Percentiles rank a stretch among this genome's conserved stretches.
Conservation (phyloP, 208 protist genomes). For the Naegleria gruberi region DNA sequence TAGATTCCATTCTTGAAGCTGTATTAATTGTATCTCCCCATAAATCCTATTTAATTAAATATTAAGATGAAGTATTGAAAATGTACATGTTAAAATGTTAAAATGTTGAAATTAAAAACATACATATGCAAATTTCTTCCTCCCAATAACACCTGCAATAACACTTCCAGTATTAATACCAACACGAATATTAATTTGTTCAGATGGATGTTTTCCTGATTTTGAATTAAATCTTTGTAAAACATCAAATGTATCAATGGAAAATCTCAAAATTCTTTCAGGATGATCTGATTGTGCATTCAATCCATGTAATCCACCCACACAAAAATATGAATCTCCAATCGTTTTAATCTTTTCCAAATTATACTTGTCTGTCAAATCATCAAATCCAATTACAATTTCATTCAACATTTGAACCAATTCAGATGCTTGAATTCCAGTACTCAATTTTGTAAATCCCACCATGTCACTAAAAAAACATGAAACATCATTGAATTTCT, state of each 20-base stretch:
- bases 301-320: too few species aligned
- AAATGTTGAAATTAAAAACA: background rate
- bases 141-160: background rate
- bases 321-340: background rate
- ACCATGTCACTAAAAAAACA: background rate
- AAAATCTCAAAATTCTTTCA: background rate
- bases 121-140: background rate
- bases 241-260: background rate
- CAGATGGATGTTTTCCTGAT: background rate
- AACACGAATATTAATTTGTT: background rate
- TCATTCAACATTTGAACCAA: background rate
- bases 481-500: constrained; percentile 12
- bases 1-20: background rate
- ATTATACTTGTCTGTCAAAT: background rate
- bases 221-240: background rate
- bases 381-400: constrained; percentile 18
- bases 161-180: background rate
- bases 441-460: constrained; percentile 15
- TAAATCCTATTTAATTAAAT: background rate
- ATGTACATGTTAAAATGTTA: too few species aligned
- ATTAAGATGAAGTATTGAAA: too few species aligned
- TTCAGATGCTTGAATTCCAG: background rate
- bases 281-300: background rate
- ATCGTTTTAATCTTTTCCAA: constrained; percentile 34
- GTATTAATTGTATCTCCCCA: background rate